Base-by-base conservation (phyloP, 345 rosid genomes). In the Hirschfeldia incana region DNA sequence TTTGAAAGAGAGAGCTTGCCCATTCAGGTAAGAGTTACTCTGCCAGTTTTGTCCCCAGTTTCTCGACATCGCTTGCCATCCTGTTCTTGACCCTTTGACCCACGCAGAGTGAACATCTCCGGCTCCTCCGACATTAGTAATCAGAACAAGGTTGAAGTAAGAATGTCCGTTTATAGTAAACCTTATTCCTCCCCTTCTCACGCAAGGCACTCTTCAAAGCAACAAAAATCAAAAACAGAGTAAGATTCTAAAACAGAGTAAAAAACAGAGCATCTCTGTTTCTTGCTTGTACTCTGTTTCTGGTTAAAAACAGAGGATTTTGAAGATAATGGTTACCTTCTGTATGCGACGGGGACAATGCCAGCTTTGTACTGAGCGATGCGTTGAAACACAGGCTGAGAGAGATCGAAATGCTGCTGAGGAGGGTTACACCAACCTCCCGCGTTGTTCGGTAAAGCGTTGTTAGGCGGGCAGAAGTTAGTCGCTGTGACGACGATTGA, bases 371-470 rank as follows among this genome's bases (percentile, higher is more conserved):
- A 89, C 58, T 91, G 93, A 58, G 96, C 96, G 80, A 91, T 89
- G 69, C 84, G 93, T 81, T 91, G 93, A 88, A 89, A 91, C 11
- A 91, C 91, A 32, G 93, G 93, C 78, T 91, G 96, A 60, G 96
- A 86, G 67, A 91, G 93, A 75, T 91, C 95, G 65, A 91, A 91
- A 79, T 91, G 95, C 1, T 89, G 88, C 57, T 70, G 90, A n/a
- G 96, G 96, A 76, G 96, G 95, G 82, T 91, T 91, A 86, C 96
- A 91, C 96, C 96, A 91, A 32, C 96, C 96, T 2, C 96, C 96
- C 0, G 84, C 86, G 82, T 86, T 84, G 81, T 91, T 91, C 0
- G 96, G 93, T 33, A 91, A 86, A 16, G 89, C 96, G 69, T 81
- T 86, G 88, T 91, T 91, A 1, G 96, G 96, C 0, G 96, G 96